A percentile compares a stretch with the other conserved stretches of the same genome.
Conservation (phyloP, 2,329 filamentous ascomycete genomes). For the Albophoma yamanashiensis region DNA sequence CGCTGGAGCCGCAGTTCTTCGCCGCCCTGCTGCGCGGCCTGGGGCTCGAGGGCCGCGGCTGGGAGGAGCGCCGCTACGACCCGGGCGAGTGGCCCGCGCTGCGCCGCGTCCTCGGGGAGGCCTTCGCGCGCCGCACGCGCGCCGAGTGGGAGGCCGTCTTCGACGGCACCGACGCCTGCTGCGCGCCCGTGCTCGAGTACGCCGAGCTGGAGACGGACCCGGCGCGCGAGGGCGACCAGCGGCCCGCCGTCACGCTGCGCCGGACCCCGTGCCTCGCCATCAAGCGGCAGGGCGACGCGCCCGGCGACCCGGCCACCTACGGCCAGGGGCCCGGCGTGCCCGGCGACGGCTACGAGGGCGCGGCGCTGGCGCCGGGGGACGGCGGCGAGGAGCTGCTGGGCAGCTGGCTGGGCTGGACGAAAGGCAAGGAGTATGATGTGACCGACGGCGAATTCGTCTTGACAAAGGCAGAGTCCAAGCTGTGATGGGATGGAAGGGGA, state of each 20-base stretch:
- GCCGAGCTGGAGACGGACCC: constrained; percentile 50
- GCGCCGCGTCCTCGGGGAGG: constrained; percentile 43
- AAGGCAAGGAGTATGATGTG: constrained; percentile 60
- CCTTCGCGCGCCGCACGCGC: constrained; percentile 61
- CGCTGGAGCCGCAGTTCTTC: constrained; percentile 84
- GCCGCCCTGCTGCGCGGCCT: constrained; percentile 55
- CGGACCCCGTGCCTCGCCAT: constrained; percentile 60
- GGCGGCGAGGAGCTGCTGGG: constrained; percentile 61
- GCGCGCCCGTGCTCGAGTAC: constrained; percentile 75
- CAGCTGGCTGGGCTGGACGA: constrained; percentile 69
- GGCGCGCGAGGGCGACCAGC: constrained; percentile 53
- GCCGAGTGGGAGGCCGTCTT: constrained; percentile 78
- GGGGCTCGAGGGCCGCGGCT: constrained; percentile 39
- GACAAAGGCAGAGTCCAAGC: constrained; percentile 19
- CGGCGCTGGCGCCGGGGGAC: constrained; percentile 50
- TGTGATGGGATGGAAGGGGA: constrained; percentile 15
- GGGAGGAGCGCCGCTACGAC: constrained; percentile 47
- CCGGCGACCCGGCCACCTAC: constrained; percentile 23
- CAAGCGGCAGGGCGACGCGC: constrained; percentile 26
- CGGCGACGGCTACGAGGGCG: constrained; percentile 56
- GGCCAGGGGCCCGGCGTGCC: constrained; percentile 57
- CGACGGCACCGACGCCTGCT: constrained; percentile 85
- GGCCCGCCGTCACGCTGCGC: constrained; percentile 58
- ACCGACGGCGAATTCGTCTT: constrained; percentile 50
- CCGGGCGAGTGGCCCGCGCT: constrained; percentile 58